Conservation (phyloP, 495 filamentous ascomycete genomes). For the Annulohypoxylon stygium region DNA sequence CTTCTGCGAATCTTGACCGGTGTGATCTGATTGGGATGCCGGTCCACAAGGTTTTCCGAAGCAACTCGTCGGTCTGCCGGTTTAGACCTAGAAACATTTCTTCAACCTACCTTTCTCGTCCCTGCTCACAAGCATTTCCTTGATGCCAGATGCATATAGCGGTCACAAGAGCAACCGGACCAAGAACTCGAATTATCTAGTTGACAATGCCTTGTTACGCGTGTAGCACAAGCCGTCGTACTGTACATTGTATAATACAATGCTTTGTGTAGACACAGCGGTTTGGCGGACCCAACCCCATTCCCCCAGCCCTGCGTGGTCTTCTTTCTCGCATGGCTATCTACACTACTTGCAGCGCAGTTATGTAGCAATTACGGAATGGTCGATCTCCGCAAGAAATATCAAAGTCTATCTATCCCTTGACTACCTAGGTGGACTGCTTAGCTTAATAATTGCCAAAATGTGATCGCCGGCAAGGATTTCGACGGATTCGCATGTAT, state of each 20-base stretch:
- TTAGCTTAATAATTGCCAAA: constrained; percentile 8
- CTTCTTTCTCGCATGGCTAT: constrained; percentile 38
- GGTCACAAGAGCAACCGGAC: constrained; percentile 28
- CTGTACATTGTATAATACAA: constrained; percentile 26
- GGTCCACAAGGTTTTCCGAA: constrained; percentile 38
- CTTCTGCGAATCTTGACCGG: constrained; percentile 32
- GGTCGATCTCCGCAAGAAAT: constrained; percentile 32
- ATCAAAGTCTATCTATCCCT: constrained; percentile 30
- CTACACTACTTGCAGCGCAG: neutral
- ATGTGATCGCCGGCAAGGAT: constrained; percentile 37
- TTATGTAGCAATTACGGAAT: constrained; percentile 27
- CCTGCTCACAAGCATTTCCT: constrained; percentile 27
- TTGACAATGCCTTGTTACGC: constrained; percentile 30
- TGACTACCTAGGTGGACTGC: neutral
- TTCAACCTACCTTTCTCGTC: constrained; percentile 41
- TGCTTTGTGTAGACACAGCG: constrained; percentile 16
- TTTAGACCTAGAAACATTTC: constrained; percentile 34
- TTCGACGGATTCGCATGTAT: constrained; percentile 13
- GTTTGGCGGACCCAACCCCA: constrained; percentile 17
- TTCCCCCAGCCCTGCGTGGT: constrained; percentile 20
- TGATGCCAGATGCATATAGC: constrained; percentile 15
- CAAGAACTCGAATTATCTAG: constrained; percentile 13
- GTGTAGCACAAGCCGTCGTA: constrained; percentile 29
- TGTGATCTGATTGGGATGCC: constrained; percentile 34
- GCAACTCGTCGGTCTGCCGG: constrained; percentile 42